phyloP scores from a whole-genome alignment of 139 green algal species.

The Microglena sp. region DNA sequence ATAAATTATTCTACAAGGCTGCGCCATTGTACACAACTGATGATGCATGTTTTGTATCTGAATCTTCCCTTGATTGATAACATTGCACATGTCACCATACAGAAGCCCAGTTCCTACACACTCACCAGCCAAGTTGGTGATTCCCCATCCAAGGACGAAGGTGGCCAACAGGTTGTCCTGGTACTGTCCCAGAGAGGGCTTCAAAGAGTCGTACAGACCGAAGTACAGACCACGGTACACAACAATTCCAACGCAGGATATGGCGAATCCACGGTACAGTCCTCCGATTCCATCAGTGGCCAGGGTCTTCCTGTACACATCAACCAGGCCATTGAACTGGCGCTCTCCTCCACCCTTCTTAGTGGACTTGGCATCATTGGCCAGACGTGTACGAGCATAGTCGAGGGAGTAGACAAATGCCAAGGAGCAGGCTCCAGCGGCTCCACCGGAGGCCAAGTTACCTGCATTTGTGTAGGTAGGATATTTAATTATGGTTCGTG shows the following conservation, averaged over 20 bases:
- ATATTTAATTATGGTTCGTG: background rate
- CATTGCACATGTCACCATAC: too few relatives aligned
- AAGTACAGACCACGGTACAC: constrained; percentile 99
- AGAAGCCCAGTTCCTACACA: too few relatives aligned
- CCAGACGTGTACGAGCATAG: constrained; percentile 97
- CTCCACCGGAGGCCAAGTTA: constrained; percentile 94
- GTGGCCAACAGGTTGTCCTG: constrained; percentile 39
- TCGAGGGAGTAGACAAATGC: constrained; percentile 98
- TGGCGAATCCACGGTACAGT: constrained; percentile 56
- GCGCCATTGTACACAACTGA: too few relatives aligned
- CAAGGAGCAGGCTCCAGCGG: constrained; percentile 85
- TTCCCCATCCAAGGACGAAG: constrained; percentile 52
- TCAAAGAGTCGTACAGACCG: constrained; percentile 95
- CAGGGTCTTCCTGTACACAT: constrained; percentile 83
- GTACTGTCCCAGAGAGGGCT: constrained; percentile 25
- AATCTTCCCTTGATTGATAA: too few relatives aligned
- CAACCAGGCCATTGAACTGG: constrained; percentile 66
- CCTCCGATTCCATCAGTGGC: constrained; percentile 40
- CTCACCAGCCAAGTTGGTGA: constrained; percentile 42
- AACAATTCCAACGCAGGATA: constrained; percentile 96
- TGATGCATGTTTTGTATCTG: too few relatives aligned
- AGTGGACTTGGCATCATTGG: constrained; percentile 74
- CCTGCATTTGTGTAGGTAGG: constrained; percentile 22
- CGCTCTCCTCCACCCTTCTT: constrained; percentile 40
- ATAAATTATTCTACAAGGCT: too few relatives aligned